phyloP scores from a whole-genome alignment of 2,329 filamentous ascomycete genomes.

The Talaromyces sp. region DNA sequence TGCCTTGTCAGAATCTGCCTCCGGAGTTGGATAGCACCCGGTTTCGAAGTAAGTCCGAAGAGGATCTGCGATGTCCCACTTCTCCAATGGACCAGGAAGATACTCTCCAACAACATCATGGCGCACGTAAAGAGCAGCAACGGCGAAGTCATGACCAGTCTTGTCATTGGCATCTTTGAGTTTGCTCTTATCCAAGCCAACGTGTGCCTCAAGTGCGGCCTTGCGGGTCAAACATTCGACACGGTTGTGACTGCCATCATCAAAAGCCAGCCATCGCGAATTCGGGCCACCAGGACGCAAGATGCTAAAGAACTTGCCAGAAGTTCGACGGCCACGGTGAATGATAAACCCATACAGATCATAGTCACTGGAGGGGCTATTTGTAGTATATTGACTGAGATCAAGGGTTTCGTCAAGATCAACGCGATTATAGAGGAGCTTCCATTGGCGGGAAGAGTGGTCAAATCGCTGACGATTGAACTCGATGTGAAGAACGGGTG shows the following conservation, averaged over 20 bases:
- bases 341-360: conserved; percentile 56
- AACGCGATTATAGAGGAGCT: conserved; percentile 52
- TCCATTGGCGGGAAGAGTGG: conserved; percentile 48
- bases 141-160: conserved; percentile 45
- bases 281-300: conserved; percentile 52
- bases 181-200: conserved; percentile 40
- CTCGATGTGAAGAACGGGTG: conserved; percentile 50
- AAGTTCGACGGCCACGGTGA: conserved; percentile 54
- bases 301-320: conserved; percentile 55
- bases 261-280: conserved; percentile 55
- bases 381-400: conserved; percentile 31
- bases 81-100: conserved; percentile 37
- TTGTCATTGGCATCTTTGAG: conserved; percentile 34
- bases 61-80: conserved; percentile 42
- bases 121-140: conserved; percentile 52
- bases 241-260: conserved; percentile 49
- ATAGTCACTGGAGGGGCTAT: conserved; percentile 40
- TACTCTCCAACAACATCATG: conserved; percentile 40
- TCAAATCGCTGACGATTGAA: conserved; percentile 54
- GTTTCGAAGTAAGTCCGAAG: conserved; percentile 35
- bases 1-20: conserved; percentile 8
- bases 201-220: conserved; percentile 47
- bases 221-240: conserved; percentile 53
- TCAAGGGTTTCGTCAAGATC: conserved; percentile 49
- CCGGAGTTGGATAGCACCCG: conserved; percentile 15